Evolutionary conservation across 352 stramenopile species (phyloP), one percentile per base, ranked within the genome.

Genomic region (Globisporangium abappressorium): DNA sequence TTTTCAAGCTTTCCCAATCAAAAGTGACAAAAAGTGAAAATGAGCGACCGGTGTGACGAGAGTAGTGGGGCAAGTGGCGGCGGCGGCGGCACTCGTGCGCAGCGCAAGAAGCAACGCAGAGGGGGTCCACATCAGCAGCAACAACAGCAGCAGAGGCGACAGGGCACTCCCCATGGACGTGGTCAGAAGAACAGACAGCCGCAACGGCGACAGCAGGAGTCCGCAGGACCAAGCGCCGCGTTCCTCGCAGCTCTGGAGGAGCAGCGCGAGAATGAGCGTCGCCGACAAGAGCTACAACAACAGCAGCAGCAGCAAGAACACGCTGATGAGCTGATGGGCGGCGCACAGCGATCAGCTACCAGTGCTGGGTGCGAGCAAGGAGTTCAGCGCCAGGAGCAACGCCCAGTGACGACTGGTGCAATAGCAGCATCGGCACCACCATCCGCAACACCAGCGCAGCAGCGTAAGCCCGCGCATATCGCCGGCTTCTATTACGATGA

Each of bases 401-500:
- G 43, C 9, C 43, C 5, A 4, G 43, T 6, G 38, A 46, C 43
- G 43, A 12, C 43, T 22, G 12, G 47, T n/a, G 7, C 49, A 56
- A 56, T 18, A 18, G 47, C 20, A 28, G 46, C 5, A 54, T 46
- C 41, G 8, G 20, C 34, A 34, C n/a, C 56, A 58, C 7, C 57
- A 59, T 4, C 22, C 6, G 8, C 46, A 57, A 33, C 28, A 36
- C 7, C 56, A 62, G 56, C 36, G 55, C 26, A 14, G 5, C 46
- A 46, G 55, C 28, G 54, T 3, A 58, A 64, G 65, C 63, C 33
- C 24, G 68, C 64, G 28, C 30, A 72, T 33, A 69, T 92, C 7
- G 68, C 77, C 33, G 84, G 84, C 9, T 92, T 88, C 54, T 84
- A 85, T 68, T 92, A 80, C 61, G 84, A 92, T 57, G 73, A 86